phyloP scores from a whole-genome alignment of 2,329 filamentous ascomycete genomes.

The Hymenotorrendiella dingleyae region DNA sequence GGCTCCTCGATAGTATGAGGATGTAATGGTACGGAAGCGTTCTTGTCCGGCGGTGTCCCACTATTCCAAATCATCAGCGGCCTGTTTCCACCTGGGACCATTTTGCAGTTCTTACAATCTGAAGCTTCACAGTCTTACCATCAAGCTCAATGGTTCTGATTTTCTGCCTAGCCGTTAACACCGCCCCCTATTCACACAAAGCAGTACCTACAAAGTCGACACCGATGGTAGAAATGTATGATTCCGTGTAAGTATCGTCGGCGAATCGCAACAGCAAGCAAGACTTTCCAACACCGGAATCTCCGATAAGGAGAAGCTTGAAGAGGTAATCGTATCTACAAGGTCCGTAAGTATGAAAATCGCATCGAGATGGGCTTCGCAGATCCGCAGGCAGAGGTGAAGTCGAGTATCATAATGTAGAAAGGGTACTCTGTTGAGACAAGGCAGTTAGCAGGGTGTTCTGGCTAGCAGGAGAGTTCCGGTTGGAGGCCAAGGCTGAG shows the following conservation, averaged over 20 bases:
- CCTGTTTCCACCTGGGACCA: not conserved
- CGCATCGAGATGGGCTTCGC: conserved; percentile 3
- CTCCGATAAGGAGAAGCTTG: conserved; percentile 99
- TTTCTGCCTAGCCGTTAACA: conserved; percentile 61
- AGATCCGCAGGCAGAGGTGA: not conserved
- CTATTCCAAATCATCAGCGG: conserved; percentile 44
- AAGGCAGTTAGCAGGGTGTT: conserved; percentile 16
- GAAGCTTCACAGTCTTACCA: conserved; percentile 98
- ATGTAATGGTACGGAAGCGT: conserved; percentile 99
- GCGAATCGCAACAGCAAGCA: conserved; percentile 96
- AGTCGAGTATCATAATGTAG: not conserved
- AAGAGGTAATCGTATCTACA: conserved; percentile 99
- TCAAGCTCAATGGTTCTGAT: conserved; percentile 99
- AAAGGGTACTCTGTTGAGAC: conserved; percentile 18
- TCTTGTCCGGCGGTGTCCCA: conserved; percentile 99
- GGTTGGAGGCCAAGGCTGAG: conserved; percentile 2
- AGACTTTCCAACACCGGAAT: conserved; percentile 99
- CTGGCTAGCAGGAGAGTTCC: conserved; percentile 14
- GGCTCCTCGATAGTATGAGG: conserved; percentile 97
- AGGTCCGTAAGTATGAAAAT: conserved; percentile 20
- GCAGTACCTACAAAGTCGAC: conserved; percentile 80
- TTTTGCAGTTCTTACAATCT: conserved; percentile 67
- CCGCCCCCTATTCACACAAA: not conserved
- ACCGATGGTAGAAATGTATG: conserved; percentile 99
- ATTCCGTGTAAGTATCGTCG: conserved; percentile 98